Evolutionary conservation across 2,329 filamentous ascomycete species (phyloP), one percentile per base, ranked within the genome.

Genomic region (Calonectria pauciramosa): DNA sequence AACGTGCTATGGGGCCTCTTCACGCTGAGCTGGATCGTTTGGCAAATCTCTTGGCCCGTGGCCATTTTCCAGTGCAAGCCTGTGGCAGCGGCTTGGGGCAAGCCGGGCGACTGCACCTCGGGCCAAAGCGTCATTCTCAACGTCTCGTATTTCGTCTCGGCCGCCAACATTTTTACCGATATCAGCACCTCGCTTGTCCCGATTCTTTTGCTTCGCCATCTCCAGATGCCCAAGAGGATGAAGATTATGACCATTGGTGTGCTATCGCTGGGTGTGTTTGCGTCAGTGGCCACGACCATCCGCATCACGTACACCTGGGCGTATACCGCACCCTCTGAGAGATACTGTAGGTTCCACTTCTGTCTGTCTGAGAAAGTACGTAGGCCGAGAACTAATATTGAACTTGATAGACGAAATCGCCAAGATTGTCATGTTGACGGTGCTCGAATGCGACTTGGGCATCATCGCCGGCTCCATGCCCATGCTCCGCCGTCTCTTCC

Each of bases 401-500:
- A 23, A 6, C 8, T 10, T 59, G 26, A 8, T 18, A 80, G 79
- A 75, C 68, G 38, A 66, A 20, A 72, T 80, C 36, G 79, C 72
- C 14, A 76, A 79, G 38, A 79, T 81, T 32, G 73, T 81, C 44
- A 20, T 81, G 7, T 74, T 76, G 52, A 81, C 80, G 4, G 75
- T 81, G 2, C 60, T 81, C 54, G 79, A 81, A 38, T 81, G 79
- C 56, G 74, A 76, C 36, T 34, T 81, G 26, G 79, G 79, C 18
- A 80, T 81, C 68, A 78, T 81, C 44, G 75, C 77, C 16, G 80
- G 80, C 18, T 81, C 75, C 23, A 73, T 81, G 54, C 78, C 80
- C 10, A 80, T 80, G 77, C 74, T 81, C 16, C 79, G 79, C 3
- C 68, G 70, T 9, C 74, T 80, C 44, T 73, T 81, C 71, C 68